Evolutionary conservation across 2,329 filamentous ascomycete genomes (phyloP).

Genomic region (Dothistroma septosporum): DNA sequence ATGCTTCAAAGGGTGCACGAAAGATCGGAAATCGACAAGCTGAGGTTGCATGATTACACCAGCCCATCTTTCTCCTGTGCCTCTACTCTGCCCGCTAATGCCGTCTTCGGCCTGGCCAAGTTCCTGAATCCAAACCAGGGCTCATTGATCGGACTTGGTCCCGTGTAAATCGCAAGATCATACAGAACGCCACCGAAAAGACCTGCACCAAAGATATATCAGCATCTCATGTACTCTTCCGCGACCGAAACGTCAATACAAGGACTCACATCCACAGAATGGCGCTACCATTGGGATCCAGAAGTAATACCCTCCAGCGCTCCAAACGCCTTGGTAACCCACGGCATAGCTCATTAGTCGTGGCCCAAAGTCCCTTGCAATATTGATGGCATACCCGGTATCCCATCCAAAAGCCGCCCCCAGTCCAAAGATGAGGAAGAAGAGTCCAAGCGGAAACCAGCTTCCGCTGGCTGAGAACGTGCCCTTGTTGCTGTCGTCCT

Average conservation of each 20-base stretch:
- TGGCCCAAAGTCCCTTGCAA: constrained; percentile 68
- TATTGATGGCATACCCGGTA: constrained; percentile 64
- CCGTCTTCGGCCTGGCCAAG: constrained; percentile 20
- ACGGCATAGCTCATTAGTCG: constrained; percentile 63
- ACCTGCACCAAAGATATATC: constrained; percentile 1
- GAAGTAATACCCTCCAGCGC: constrained; percentile 62
- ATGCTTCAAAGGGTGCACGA: too few species aligned
- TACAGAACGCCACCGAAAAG: constrained; percentile 63
- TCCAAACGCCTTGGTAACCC: constrained; percentile 63
- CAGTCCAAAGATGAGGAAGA: constrained; percentile 65
- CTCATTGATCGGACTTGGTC: constrained; percentile 58
- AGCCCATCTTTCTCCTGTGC: constrained; percentile 25
- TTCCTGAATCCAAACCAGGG: constrained; percentile 43
- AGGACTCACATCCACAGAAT: constrained; percentile 53
- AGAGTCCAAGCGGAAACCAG: constrained; percentile 56
- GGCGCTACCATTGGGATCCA: constrained; percentile 64
- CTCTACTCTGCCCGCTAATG: constrained; percentile 18
- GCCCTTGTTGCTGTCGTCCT: constrained; percentile 47
- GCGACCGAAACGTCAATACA: not conserved
- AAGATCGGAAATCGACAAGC: too few species aligned
- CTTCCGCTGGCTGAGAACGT: constrained; percentile 33
- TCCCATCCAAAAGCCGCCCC: constrained; percentile 66
- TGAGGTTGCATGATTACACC: constrained; percentile 14
- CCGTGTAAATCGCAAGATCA: constrained; percentile 63
- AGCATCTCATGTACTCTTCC: not conserved